These are phyloP conservation scores for Epichloe aotearoae DNA, from an alignment of 2,329 filamentous ascomycete species.

Conservation along the genomic window DNA sequence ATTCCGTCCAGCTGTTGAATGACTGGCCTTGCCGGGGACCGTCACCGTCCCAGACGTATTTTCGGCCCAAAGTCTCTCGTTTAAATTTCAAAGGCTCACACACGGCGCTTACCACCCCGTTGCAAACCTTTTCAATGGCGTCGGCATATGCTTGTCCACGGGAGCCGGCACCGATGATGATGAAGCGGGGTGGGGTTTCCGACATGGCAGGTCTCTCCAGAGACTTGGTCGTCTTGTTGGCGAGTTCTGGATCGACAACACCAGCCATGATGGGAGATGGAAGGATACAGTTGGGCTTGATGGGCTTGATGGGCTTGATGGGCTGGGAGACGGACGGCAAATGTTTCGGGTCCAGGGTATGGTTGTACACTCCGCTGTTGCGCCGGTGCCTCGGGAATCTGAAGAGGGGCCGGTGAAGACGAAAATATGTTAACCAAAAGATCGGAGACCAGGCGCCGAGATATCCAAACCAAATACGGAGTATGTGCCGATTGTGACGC, in stretches of 20 bases:
- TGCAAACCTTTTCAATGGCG: constrained; percentile 49
- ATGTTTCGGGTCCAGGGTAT: too few species aligned
- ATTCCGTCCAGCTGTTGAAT: constrained; percentile 64
- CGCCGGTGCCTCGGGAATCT: too few species aligned
- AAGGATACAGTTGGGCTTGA: background rate
- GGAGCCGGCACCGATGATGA: constrained; percentile 73
- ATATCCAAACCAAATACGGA: background rate
- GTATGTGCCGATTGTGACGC: background rate
- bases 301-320: background rate
- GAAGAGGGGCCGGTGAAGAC: background rate
- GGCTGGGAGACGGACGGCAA: too few species aligned
- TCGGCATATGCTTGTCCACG: constrained; percentile 63
- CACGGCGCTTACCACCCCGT: constrained; percentile 60
- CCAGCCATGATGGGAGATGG: constrained; percentile 9
- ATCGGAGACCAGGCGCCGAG: too few species aligned
- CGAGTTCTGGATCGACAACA: constrained; percentile 13
- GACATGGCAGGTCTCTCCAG: constrained; percentile 33
- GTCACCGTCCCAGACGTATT: constrained; percentile 56
- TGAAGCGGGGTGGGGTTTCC: constrained; percentile 45
- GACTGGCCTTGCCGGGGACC: constrained; percentile 45
- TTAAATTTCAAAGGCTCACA: constrained; percentile 74
- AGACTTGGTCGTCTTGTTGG: constrained; percentile 11
- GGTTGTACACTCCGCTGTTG: too few species aligned
- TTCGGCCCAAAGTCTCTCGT: constrained; percentile 53
- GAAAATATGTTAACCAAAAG: background rate